Base-by-base conservation (phyloP, 106 monocot genomes). In the Platanthera guangdongensis region DNA sequence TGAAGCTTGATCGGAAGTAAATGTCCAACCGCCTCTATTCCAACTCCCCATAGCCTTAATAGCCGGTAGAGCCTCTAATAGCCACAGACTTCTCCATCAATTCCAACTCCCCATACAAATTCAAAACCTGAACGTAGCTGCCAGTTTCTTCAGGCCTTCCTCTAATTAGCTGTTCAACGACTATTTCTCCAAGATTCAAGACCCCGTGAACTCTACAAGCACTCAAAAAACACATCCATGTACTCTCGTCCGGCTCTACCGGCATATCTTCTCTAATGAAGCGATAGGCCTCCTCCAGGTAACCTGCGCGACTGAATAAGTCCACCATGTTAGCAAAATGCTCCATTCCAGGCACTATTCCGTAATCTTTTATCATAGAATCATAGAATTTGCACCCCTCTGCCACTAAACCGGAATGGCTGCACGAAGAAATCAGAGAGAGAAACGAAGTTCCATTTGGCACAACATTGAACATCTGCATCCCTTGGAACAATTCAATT, bases 371-470 rank as follows among this genome's bases (percentile, higher is more conserved):
- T 11, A 8, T 82, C 89, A 86, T 86, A 4, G 76, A 73, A 8
- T 75, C 39, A 46, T 80, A 86, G 68, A 84, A n/a, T 55, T 21
- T n/a, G 3, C 64, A n/a, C 18, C 86, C 84, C 82, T 84, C 71
- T 62, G 84, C 82, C 9, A 86, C 76, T 21, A 63, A 80, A 1
- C 86, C 82, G 11, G 81, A 79, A 78, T 90, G 89, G 62, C 78
- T 84, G 68, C 89, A 86, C 22, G 86, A 76, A 47, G 84, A 90
- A 47, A 82, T 78, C 16, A 90, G 48, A 8, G 83, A 72, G 49
- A 90, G 89, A 67, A 90, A 90, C 47, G 89, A 82, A 19, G 84
- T 74, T 4, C 78, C 82, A 57, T 86, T 86, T 1, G 84, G 86
- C 28, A 15, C 13, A 11, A 79, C 68, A 4, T 25, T 70, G 9